Base-by-base conservation (phyloP, 2,329 filamentous ascomycete species). In the Grosmannia clavigera region DNA sequence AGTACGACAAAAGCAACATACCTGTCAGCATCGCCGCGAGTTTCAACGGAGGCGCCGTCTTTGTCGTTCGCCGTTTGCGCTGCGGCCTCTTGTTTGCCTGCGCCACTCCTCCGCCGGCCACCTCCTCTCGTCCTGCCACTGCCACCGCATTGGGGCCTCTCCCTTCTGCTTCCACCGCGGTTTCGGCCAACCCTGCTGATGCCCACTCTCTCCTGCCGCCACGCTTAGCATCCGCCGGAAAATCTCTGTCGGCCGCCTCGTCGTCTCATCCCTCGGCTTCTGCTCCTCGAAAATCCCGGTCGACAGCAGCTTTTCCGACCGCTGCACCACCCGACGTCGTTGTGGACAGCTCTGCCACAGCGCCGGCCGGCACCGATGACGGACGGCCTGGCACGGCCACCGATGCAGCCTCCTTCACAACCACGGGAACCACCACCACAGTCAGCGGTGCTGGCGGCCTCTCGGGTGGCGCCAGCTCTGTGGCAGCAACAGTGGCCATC, bases 21-120 rank as follows among this genome's bases (percentile, higher is more conserved):
- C 64, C 63, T 25, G 60, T 59, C 40, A 67, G 51, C 50, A 77
- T 84, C 43, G 83, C 81, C 0, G 76, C 85, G 81, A 86, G 70
- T 78, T 86, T 64, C 59, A 57, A 62, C 56, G 70, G 72, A 54
- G 75, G 76, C 35, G 81, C 64, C 22, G 78, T 84, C 35, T 77
- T 86, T 65, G 78, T 85, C 25, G 81, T 86, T 60, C 75, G 81
- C 12, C 74, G 75, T 2, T 72, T 86, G 38, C 74, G 73, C 50
- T 85, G 82, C 68, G 81, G 81, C 22, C 74, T 86, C 54, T 73
- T 86, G 46, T 83, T 86, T 64, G 79, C 85, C 55, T 83, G 80
- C 65, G 76, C 85, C 50, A 82, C 82, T 0, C 75, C 79, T 1
- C 67, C 74, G 3, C 66, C 70, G 3, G 61, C 25, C 46, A 4